Evolutionary conservation across 768 basidiomycete genomes (phyloP), one percentile per base, ranked within the genome.

Genomic region (Macrolepiota albuminosa): DNA sequence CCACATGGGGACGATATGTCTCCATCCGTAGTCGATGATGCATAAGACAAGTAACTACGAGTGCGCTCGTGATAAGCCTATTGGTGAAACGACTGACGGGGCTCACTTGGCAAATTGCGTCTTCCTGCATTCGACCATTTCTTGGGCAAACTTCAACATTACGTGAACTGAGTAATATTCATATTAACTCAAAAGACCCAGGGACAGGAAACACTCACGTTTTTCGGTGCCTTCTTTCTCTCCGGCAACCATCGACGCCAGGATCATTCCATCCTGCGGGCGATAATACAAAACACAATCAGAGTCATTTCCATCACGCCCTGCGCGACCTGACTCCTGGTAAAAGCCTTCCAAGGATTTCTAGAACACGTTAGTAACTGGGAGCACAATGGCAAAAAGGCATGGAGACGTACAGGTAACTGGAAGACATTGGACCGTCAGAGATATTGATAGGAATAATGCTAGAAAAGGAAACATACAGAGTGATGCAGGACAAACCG

Each of bases 311-410:
- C 95, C 95, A 67, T 98, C 95, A 49, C 95, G 82, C 5, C 95
- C 95, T 2, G 95, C 95, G 55, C 95, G 86, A 2, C 95, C 95
- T 4, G 91, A 90, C 70, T 98, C 95, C 75, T 98, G 95, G 71
- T 97, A 96, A 70, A 86, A 94, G 0, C 91, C 89, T 63, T 96
- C 94, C 36, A 96, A 71, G 1, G 89, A 91, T 85, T 95, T 92
- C 89, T 91, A 58, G 1, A 37, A 29, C 33, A 8, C 26, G 14
- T 1, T 60, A 43, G 45, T 54, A 34, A 37, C 36, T 37, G 36
- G 36, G 36, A 37, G 21, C 36, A 9, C 36, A 37, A 10, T 9
- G 10, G 10, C 36, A 6, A 24, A 29, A 39, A 18, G 7, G 18
- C 24, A 24, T 14, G 36, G 14, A 29, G 14, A 69, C 71, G 39